A percentile compares a stretch with the other conserved stretches of the same genome.
These are phyloP conservation scores for Russula sp. DNA, from an alignment of 768 basidiomycete species.

Conservation along the genomic window DNA sequence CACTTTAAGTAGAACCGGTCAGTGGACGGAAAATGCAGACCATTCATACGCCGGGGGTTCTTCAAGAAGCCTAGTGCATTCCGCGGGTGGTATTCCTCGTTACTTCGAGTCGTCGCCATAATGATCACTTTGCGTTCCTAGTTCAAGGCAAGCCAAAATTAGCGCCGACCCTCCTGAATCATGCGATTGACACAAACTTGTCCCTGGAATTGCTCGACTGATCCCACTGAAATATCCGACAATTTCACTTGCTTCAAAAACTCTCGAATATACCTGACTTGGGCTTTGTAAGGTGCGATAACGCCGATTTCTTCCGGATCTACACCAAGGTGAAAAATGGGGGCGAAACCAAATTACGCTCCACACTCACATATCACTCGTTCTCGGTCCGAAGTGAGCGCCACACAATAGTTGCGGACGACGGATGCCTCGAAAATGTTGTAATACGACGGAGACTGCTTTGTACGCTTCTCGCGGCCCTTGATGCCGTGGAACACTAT, in stretches of 20 bases:
- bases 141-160: neutral
- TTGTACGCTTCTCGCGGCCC: slow-evolving; percentile 39
- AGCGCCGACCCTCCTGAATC: neutral
- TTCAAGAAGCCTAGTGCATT: slow-evolving; percentile 40
- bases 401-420: slow-evolving; percentile 38
- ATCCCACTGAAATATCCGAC: slow-evolving; percentile 37
- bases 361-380: slow-evolving; percentile 36
- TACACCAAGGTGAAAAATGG: slow-evolving; percentile 11
- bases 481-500: slow-evolving; percentile 39
- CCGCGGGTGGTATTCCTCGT: slow-evolving; percentile 32
- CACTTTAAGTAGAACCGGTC: neutral
- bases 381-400: slow-evolving; percentile 33
- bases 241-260: slow-evolving; percentile 29
- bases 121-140: slow-evolving; percentile 43
- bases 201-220: slow-evolving; percentile 45
- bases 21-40: slow-evolving; percentile 30
- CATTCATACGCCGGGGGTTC: slow-evolving; percentile 42
- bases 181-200: slow-evolving; percentile 35
- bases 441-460: slow-evolving; percentile 42
- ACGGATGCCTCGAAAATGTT: slow-evolving; percentile 41
- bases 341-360: neutral
- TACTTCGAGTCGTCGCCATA: slow-evolving; percentile 41
- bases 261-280: slow-evolving; percentile 37
- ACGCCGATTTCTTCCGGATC: slow-evolving; percentile 39
- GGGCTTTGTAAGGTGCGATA: slow-evolving; percentile 43